Base-by-base conservation (phyloP, 1,139 yeast species). In the Zhuliangozyma blackwelliae region DNA sequence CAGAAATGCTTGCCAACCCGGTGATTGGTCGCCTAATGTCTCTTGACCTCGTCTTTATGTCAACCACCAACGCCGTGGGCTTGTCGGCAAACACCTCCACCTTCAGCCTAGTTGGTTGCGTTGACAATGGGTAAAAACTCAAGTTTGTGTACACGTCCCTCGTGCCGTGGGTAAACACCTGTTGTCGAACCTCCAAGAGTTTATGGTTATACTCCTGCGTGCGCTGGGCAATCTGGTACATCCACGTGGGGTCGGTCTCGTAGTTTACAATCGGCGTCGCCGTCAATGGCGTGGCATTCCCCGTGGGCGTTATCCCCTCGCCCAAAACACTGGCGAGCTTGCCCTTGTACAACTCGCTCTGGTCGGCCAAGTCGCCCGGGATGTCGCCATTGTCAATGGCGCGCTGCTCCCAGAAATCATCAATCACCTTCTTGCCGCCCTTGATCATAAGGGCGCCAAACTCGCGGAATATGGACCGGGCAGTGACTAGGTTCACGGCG, bases 71-170 rank as follows among this genome's bases (percentile, higher is more conserved):
- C 3, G 50, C 35, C 10, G 40, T 38, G 19, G 37, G 28, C 5
- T 45, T 35, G n/a, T 42, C 43, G 1, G 51, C 51, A 1, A 67
- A 44, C 31, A 43, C 48, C 13, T 37, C 39, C 22, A 38, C 10
- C 32, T 44, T 52, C 3, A 72, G 55, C 38, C 57, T 52, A 0
- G 75, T 65, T 0, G 97, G 87, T 59, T 92, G 97, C 2, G 95
- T 82, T 7, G 69, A 63, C n/a, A 52, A 54, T 1, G 97, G 96
- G 32, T 75, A 79, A 52, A 88, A 87, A 28, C 72, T 68, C 31
- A 83, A 68, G 23, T 94, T 95, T 0, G 96, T 83, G 55, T 88
- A 92, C 1, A 86, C 78, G 57, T 92, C 98, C 52, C 82, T 79
- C 22, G 75, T 57, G 2, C 90, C 94, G 40, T 79, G 76, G 11